Conservation (phyloP, 805 yeast genomes). For the Metschnikowia bowlesiae region DNA sequence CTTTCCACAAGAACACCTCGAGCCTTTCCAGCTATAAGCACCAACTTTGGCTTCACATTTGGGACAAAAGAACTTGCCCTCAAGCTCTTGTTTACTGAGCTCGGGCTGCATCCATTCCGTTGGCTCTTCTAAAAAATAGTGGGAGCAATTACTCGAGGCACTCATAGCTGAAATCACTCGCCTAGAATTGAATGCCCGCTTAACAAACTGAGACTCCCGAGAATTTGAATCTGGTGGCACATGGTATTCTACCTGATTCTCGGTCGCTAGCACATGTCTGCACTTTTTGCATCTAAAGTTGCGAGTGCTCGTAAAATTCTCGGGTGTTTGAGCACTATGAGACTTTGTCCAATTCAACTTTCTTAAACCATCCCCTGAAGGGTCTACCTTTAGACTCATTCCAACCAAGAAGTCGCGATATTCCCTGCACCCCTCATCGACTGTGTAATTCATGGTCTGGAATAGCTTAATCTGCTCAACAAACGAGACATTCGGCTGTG, state of each 20-base stretch:
- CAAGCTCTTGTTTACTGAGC: slow-evolving; percentile 66
- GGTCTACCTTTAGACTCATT: slow-evolving; percentile 18
- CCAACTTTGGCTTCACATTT: slow-evolving; percentile 85
- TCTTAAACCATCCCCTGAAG: slow-evolving; percentile 12
- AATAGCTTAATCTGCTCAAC: slow-evolving; percentile 65
- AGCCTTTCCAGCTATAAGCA: slow-evolving; percentile 91
- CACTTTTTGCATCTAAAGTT: slow-evolving; percentile 77
- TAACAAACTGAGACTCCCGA: slow-evolving; percentile 61
- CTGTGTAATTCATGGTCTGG: slow-evolving; percentile 32
- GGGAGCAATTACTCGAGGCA: slow-evolving; percentile 68
- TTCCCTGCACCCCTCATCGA: slow-evolving; percentile 19
- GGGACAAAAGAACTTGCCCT: slow-evolving; percentile 84
- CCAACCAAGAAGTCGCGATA: slow-evolving; percentile 27
- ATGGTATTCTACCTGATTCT: slow-evolving; percentile 60
- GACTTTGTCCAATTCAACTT: slow-evolving; percentile 11
- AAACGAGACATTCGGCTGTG: slow-evolving; percentile 73
- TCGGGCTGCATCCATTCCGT: slow-evolving; percentile 87
- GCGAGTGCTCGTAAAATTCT: slow-evolving; percentile 2
- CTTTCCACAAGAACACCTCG: slow-evolving; percentile 88
- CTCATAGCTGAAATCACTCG: slow-evolving; percentile 55
- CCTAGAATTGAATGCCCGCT: slow-evolving; percentile 57
- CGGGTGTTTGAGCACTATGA: slow-evolving; percentile 10
- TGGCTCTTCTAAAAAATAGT: slow-evolving; percentile 77
- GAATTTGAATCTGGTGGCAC: slow-evolving; percentile 61
- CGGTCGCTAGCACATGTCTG: slow-evolving; percentile 62